Evolutionary conservation across 2,329 filamentous ascomycete species (phyloP).

Genomic region (Trichoderma oligosporum): DNA sequence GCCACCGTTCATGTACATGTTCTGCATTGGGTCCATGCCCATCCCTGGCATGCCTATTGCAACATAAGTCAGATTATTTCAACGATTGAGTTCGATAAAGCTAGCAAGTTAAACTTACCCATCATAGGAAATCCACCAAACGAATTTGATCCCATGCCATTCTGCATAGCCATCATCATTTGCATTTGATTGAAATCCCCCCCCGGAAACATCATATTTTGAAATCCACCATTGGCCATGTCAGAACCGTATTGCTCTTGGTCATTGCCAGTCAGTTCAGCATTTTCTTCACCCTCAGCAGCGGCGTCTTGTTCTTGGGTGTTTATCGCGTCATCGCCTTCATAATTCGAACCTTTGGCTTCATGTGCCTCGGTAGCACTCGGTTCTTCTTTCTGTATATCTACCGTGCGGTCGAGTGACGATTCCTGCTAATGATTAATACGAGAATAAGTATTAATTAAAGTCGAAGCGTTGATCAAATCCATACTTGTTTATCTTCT

Average conservation of each 20-base stretch:
- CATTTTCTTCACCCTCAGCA: slow-evolving; percentile 23
- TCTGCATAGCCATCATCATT: slow-evolving; percentile 74
- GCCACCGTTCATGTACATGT: slow-evolving; percentile 74
- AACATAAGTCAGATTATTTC: slow-evolving; percentile 28
- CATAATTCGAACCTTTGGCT: slow-evolving; percentile 1
- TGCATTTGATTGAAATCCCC: slow-evolving; percentile 74
- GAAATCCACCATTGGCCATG: slow-evolving; percentile 46
- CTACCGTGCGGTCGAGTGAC: not conserved
- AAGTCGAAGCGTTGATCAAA: too few relatives aligned
- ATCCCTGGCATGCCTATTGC: slow-evolving; percentile 70
- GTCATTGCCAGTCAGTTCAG: slow-evolving; percentile 31
- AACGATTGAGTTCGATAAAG: not conserved
- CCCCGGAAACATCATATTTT: slow-evolving; percentile 58
- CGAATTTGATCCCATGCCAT: slow-evolving; percentile 55
- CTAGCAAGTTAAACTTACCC: slow-evolving; percentile 59
- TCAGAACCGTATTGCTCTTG: slow-evolving; percentile 36
- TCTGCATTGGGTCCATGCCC: slow-evolving; percentile 79
- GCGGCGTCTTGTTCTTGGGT: not conserved
- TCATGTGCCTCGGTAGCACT: not conserved
- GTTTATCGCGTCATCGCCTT: slow-evolving; percentile 10
- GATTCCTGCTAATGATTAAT: slow-evolving; percentile 4
- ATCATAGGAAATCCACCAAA: slow-evolving; percentile 72
- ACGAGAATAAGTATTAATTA: too few relatives aligned
- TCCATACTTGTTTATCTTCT: slow-evolving; percentile 18
- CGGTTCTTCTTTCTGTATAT: not conserved